Evolutionary conservation across 2,329 filamentous ascomycete genomes (phyloP), one percentile per base, ranked within the genome.

Genomic region (Phialophora expanda): DNA sequence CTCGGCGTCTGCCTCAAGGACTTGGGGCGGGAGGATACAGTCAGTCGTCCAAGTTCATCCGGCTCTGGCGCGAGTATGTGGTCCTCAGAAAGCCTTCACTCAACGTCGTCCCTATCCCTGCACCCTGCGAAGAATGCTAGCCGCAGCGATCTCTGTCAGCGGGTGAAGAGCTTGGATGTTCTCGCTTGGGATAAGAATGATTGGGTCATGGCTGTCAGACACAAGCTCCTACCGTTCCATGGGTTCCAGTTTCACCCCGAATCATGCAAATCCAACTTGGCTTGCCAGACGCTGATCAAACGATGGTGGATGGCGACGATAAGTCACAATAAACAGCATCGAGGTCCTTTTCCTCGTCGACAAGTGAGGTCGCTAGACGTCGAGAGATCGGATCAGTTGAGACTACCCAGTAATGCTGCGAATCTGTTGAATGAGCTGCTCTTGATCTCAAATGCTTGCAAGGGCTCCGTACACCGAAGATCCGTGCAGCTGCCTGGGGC

Each of bases 171-270:
- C 56, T 69, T 75, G 24, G 73, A 85, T 32, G 85, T 89, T 8
- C 77, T 91, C 65, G 88, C 89, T 0, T 91, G 89, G 88, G 80
- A 77, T 38, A 72, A 76, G 12, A 83, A 85, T 69, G 74, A 77
- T 67, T 87, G 88, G 69, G 84, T 95, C n/a, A 96, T 96, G 91
- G 91, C 86, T 0, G 87, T 89, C 17, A 86, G 83, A 69, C 92
- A 96, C 75, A 78, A 75, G 20, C 74, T 69, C 0, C 89, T 87
- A 70, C 93, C 93, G 0, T 90, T 94, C 69, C 96, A 90, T 89
- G 93, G 90, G 0, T 83, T 97, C 20, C 93, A 97, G 74, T 97
- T 95, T 73, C 93, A 97, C 74, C 93, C 93, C 0, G 93, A 97
- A 76, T 96, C 92, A 0, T 96, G 92, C 76, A 96, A 93, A 3